Conservation (phyloP, 2,329 filamentous ascomycete species). For the Thielaviopsis euricoi region DNA sequence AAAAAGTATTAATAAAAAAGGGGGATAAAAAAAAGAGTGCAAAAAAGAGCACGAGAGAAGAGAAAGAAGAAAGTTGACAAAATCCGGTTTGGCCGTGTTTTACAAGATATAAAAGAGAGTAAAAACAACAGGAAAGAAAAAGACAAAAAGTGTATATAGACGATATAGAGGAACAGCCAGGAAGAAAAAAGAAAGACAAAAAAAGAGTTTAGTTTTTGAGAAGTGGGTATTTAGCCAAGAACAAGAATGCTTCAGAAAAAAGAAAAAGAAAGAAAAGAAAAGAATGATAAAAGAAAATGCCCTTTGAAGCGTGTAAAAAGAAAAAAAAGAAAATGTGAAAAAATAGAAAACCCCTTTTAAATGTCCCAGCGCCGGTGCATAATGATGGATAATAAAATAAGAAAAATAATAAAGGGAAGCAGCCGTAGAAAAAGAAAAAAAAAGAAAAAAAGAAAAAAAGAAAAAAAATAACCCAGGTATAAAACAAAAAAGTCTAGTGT, state of each 20-base stretch:
- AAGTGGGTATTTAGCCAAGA: too few species aligned
- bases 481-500: too few species aligned
- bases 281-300: too few species aligned
- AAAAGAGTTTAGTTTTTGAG: not conserved
- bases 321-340: not conserved
- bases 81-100: not conserved
- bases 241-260: not conserved
- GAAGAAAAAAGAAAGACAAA: conserved; percentile 1
- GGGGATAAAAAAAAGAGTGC: not conserved
- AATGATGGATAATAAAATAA: not conserved
- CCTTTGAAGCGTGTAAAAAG: not conserved
- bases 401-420: not conserved
- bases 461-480: not conserved
- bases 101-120: not conserved
- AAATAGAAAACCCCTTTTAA: not conserved
- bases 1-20: not conserved
- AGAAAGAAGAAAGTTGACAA: not conserved
- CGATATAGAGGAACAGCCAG: not conserved
- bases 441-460: not conserved
- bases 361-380: not conserved
- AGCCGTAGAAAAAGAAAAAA: conserved; percentile 13
- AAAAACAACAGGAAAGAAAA: not conserved
- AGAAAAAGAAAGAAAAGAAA: not conserved
- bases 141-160: not conserved
- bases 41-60: not conserved